Base-by-base conservation (phyloP, 768 basidiomycete genomes). In the Pleurotus salmoneostramineus region DNA sequence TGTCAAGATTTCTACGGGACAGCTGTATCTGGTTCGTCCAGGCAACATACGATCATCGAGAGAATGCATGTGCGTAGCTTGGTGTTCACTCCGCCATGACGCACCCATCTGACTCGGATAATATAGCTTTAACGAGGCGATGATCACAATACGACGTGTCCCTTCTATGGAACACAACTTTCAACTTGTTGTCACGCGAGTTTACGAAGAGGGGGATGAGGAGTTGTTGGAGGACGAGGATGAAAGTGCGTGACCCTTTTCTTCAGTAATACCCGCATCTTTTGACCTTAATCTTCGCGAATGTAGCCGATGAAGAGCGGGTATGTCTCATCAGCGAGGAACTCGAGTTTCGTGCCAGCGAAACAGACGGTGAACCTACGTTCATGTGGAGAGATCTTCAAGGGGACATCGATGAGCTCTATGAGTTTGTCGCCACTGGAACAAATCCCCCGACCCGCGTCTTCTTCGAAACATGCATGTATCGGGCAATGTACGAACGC, bases 201-300 rank as follows among this genome's bases (percentile, higher is more conserved):
- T 97, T 1, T 98, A 92, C 66, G 94, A 98, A 64, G 96, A 98
- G 61, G 97, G 94, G 2, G 95, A 98, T 68, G 94, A 96, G 71
- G 91, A 96, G 65, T 71, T 98, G 43, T 74, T 98, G 14, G 95
- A 97, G 65, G 96, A 98, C 63, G 93, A 96, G 70, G 94, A 94
- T 58, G 89, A 91, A 75, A 89, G 89, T 89, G 62, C 63, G 84
- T 74, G 21, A 33, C 50, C n/a, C 60, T 50, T 14, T 2, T 2
- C 37, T 10, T 6, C 27, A 48, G n/a, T n/a, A n/a, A n/a, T n/a
- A n/a, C n/a, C n/a, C n/a, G 48, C 5, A 35, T 42, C 46, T 44
- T 8, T 17, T 31, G 3, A 40, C 37, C 37, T 10, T 3, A 17
- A 50, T 14, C 44, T 14, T 32, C 27, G 32, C 15, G 40, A 15